Evolutionary conservation across 768 basidiomycete species (phyloP).

Genomic region (Pleurotus platypus): DNA sequence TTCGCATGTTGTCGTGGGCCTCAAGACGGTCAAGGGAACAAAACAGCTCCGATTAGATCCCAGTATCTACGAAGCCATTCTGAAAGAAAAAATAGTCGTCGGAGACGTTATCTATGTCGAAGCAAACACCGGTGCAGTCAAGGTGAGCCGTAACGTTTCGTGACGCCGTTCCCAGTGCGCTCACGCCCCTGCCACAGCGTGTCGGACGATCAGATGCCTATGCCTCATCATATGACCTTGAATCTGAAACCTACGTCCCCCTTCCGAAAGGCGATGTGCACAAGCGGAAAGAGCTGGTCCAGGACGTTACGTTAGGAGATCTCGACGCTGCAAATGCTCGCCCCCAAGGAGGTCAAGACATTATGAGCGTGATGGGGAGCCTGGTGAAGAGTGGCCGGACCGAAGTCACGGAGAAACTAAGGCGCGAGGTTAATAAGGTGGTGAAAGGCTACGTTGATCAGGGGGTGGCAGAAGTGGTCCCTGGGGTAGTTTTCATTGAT

Average conservation of each 20-base stretch:
- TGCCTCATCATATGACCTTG: constrained; percentile 94
- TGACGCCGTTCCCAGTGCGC: neutral
- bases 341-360: constrained; percentile 95
- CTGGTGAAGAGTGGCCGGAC: constrained; percentile 91
- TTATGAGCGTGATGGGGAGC: constrained; percentile 95
- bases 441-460: constrained; percentile 98
- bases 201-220: constrained; percentile 98
- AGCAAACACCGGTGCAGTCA: constrained; percentile 90
- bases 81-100: constrained; percentile 95
- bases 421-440: constrained; percentile 95
- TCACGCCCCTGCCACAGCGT: constrained; percentile 45
- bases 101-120: constrained; percentile 98
- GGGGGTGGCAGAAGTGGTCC: constrained; percentile 96
- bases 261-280: constrained; percentile 96
- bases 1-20: constrained; percentile 93
- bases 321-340: constrained; percentile 95
- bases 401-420: constrained; percentile 94
- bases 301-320: constrained; percentile 93
- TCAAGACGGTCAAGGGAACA: constrained; percentile 91
- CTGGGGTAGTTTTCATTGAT: constrained; percentile 97
- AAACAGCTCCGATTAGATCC: constrained; percentile 95
- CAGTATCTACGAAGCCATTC: constrained; percentile 92
- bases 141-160: constrained; percentile 45
- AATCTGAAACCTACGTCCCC: constrained; percentile 98
- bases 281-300: constrained; percentile 93